Base-by-base conservation (phyloP, 257 asterid species). In the Rauvolfia tetraphylla region DNA sequence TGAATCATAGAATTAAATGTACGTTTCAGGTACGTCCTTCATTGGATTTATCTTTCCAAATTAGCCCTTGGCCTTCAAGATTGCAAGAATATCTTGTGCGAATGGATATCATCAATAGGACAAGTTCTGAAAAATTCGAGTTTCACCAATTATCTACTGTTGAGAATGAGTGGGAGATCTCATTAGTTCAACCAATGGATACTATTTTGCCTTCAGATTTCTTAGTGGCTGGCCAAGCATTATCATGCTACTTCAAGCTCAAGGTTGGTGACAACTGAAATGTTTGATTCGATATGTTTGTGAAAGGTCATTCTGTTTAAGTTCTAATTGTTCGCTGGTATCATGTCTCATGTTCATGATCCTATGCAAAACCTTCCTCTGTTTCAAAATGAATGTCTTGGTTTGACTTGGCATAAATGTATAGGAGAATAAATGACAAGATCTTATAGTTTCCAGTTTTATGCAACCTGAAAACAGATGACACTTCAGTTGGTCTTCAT, bases 71-170 rank as follows among this genome's bases (percentile, higher is more conserved):
- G 39, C 96, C 98, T 68, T 89, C 97, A 42, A 91, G 85, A 81
- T 83, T 84, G 83, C 96, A 86, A 79, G 99, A 95, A 87, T 88
- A 91, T 77, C 93, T 95, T 63, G 91, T 92, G 71, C 90, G 87
- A 81, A 91, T 95, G 99, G 97, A 95, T 81, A 88, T 89, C 62
- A 67, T 91, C 80, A 95, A 95, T 87, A 87, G 82, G 84, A 91
- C 99, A 68, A 88, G 85, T 84, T 90, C 93, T 39, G 89, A 93
- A 87, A 83, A 82, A 78, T 93, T 91, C 86, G 92, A 84, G 89
- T 83, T 95, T 85, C 96, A 86, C 73, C 99, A 95, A 67, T 86
- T 95, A 81, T 95, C 98, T 72, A 90, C 92, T 83, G 89, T 89
- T 72, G 96, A 96, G 78, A 84, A 91, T 75, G 88, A 88, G 77